These are phyloP conservation scores for Daldinia vernicosa DNA, from an alignment of 495 filamentous ascomycete genomes.

Conservation along the genomic window DNA sequence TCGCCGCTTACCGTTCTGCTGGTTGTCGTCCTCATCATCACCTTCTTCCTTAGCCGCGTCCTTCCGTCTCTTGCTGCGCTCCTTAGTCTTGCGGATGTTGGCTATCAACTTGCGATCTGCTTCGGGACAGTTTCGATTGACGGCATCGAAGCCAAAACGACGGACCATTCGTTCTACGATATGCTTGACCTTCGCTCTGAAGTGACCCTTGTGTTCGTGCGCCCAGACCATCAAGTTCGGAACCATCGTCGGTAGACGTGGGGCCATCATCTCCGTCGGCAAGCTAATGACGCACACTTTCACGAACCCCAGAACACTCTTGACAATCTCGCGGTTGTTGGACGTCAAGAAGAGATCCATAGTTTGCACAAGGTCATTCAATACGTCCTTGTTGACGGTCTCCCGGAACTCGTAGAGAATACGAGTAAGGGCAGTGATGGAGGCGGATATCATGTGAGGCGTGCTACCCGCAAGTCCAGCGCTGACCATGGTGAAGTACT, in stretches of 20 bases:
- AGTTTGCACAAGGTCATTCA: constrained; percentile 85
- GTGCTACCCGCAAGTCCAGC: constrained; percentile 90
- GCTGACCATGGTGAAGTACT: constrained; percentile 98
- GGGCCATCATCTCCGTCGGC: constrained; percentile 75
- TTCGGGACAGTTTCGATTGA: constrained; percentile 81
- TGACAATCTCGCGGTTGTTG: constrained; percentile 95
- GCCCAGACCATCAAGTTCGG: constrained; percentile 95
- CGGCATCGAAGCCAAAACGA: constrained; percentile 80
- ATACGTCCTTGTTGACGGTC: constrained; percentile 59
- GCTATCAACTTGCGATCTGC: constrained; percentile 87
- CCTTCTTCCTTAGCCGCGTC: constrained; percentile 65
- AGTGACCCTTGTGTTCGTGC: constrained; percentile 96
- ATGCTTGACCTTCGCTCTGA: constrained; percentile 95
- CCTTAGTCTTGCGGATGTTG: constrained; percentile 93
- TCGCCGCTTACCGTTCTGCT: constrained; percentile 58
- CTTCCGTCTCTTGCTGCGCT: constrained; percentile 86
- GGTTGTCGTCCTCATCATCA: constrained; percentile 60
- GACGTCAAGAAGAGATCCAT: constrained; percentile 94
- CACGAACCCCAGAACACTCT: constrained; percentile 90
- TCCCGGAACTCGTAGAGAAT: constrained; percentile 89
- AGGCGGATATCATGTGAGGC: constrained; percentile 94
- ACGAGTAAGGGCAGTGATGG: constrained; percentile 89
- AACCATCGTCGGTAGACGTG: constrained; percentile 76
- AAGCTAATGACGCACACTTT: constrained; percentile 93
- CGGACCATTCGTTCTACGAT: constrained; percentile 93